phyloP scores from a whole-genome alignment of 495 filamentous ascomycete genomes.

The Letharia columbiana region DNA sequence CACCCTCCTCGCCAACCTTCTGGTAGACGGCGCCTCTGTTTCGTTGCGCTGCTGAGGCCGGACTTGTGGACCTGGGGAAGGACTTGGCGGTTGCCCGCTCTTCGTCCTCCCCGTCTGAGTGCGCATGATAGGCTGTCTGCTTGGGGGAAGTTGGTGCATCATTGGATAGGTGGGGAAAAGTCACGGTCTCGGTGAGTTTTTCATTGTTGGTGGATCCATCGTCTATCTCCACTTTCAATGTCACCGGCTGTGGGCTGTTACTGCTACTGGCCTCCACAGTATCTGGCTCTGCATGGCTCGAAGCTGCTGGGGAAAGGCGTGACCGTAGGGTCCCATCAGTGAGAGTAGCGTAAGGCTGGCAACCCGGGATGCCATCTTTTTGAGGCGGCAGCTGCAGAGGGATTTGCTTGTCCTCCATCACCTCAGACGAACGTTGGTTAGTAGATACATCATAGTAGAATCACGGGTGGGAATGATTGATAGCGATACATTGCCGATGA shows the following conservation, averaged over 20 bases:
- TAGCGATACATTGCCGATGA: neutral
- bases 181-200: neutral
- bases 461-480: neutral
- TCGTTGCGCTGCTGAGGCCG: conserved; percentile 40
- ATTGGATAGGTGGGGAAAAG: conserved; percentile 32
- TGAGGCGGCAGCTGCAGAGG: neutral
- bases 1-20: conserved; percentile 55
- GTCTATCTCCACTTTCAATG: neutral
- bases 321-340: neutral
- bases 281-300: neutral
- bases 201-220: neutral
- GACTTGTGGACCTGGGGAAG: conserved; percentile 54
- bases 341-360: neutral
- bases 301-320: neutral
- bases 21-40: conserved; percentile 47
- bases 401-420: conserved; percentile 6
- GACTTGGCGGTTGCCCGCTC: conserved; percentile 54
- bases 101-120: conserved; percentile 55
- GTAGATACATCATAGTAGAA: neutral
- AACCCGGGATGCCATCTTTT: neutral
- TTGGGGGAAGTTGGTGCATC: conserved; percentile 30
- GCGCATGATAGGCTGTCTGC: conserved; percentile 23
- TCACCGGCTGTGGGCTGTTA: neutral
- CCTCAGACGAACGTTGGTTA: neutral
- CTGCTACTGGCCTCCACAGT: neutral